Evolutionary conservation across 495 filamentous ascomycete genomes (phyloP), one percentile per base, ranked within the genome.

Genomic region (Penicillium roqueforti): DNA sequence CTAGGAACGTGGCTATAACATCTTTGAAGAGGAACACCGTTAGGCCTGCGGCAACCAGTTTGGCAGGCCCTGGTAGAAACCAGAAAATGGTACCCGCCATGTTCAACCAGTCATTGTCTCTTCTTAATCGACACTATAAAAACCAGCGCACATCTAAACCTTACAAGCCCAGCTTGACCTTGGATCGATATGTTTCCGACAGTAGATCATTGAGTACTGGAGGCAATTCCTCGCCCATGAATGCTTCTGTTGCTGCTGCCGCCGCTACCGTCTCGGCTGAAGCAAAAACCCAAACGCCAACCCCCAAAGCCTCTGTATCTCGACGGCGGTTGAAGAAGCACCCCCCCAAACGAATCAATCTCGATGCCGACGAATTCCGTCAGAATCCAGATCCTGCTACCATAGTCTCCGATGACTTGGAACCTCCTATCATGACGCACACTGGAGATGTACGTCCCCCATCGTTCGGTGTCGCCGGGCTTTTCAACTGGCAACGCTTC

Each of bases 341-440:
- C 3, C 66, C 59, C 1, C 86, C 86, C 23, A 74, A 60, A n/a
- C 75, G 73, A 8, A 37, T 88, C 16, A 76, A 87, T 52, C 53
- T 74, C 1, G 57, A 58, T 18, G 36, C 51, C 5, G 58, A 73
- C 38, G 59, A 68, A 3, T 70, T 68, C 22, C 13, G 46, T 11
- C 57, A 63, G 34, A 47, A 61, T 28, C 54, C 64, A 46, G 56
- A 50, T 8, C 13, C 55, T 7, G 34, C 51, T n/a, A 19, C 48
- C 19, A 37, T 60, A 29, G 8, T 45, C n/a, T 56, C 58, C 2
- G 57, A 60, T 25, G 57, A 63, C 13, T 19, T 41, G 3, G 60
- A 65, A 25, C 19, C 46, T 25, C 20, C 45, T 4, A 37, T 42
- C 1, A 43, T 56, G 18, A 55, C 38, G 6, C 47, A 50, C 4